Base-by-base conservation (phyloP, 2,329 filamentous ascomycete species). In the Fusarium sacchari region DNA sequence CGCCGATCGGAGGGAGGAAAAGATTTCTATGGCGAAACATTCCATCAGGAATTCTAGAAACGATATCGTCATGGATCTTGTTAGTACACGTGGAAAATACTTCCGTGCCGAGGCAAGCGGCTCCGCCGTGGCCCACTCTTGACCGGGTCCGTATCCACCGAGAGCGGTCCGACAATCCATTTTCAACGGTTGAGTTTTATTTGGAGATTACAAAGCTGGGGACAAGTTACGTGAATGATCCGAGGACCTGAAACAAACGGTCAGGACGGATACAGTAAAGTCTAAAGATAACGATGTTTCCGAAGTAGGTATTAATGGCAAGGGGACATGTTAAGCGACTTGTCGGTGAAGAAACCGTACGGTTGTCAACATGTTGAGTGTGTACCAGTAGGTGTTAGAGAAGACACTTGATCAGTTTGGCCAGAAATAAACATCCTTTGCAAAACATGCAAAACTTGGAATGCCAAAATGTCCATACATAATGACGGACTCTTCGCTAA, bases 151-250 rank as follows among this genome's bases (percentile, higher is more conserved):
- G 52, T 10, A 28, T 15, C 50, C 50, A 57, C 60, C n/a, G 18
- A 39, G 37, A 30, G 40, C 30, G 34, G 49, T 47, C 26, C n/a
- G 26, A 49, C 46, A 42, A 37, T 24, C 28, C 59, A 42, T 55
- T 52, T 28, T 46, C 34, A 37, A 60, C 49, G 34, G 42, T 43
- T 20, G 49, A 39, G 40, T 28, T 55, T 55, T 64, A 36, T 65
- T 58, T 42, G 18, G n/a, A 36, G 37, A 59, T 65, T 58, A 65
- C 52, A 37, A 65, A 65, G 46, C 30, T 44, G 14, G 59, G 57
- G 26, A 11, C 18, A 17, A 24, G 43, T 61, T 61, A 64, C 55
- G 55, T 60, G 42, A 28, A 36, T 37, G 39, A 30, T 24, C 59
- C 50, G 49, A 61, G 20, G 28, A 44, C 20, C 49, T 42, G 24